Conservation (phyloP, 768 basidiomycete species). For the Wakefieldia striispora region DNA sequence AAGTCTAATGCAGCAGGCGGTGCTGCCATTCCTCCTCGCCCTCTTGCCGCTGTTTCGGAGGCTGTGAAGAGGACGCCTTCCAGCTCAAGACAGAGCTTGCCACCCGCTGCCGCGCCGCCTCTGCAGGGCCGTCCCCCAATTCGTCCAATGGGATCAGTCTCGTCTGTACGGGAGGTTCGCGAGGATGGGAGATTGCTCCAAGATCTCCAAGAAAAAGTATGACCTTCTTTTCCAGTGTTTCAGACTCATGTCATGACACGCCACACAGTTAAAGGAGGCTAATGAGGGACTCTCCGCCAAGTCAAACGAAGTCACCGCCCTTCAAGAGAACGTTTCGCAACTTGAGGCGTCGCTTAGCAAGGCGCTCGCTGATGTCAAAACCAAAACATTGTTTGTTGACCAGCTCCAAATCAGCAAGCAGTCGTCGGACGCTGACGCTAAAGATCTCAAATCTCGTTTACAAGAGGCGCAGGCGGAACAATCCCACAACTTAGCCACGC, state of each 20-base stretch:
- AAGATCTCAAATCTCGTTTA: conserved; percentile 41
- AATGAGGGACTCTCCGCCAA: conserved; percentile 54
- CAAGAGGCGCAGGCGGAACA: conserved; percentile 34
- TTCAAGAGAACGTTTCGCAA: conserved; percentile 52
- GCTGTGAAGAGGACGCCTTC: conserved; percentile 51
- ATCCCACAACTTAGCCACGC: conserved; percentile 23
- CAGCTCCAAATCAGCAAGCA: conserved; percentile 50
- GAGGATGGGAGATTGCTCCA: conserved; percentile 57
- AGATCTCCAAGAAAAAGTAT: conserved; percentile 61
- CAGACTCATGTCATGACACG: conserved; percentile 1
- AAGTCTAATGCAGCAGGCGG: conserved; percentile 37
- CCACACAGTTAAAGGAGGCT: conserved; percentile 56
- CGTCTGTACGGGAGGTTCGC: conserved; percentile 71
- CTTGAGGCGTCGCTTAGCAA: conserved; percentile 50
- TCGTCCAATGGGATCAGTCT: conserved; percentile 57
- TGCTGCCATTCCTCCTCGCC: conserved; percentile 38
- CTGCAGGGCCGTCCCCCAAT: conserved; percentile 38
- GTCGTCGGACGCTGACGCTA: conserved; percentile 48
- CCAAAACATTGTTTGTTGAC: conserved; percentile 43
- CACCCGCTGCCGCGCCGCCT: conserved; percentile 22
- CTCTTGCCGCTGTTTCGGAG: conserved; percentile 69
- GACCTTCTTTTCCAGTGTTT: conserved; percentile 3
- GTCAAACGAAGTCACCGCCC: conserved; percentile 43
- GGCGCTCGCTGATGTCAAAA: conserved; percentile 45
- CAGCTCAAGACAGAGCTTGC: conserved; percentile 42